A percentile compares a stretch with the other conserved stretches of the same genome.
These are phyloP conservation scores for Aspergillus panamensis DNA, from an alignment of 495 filamentous ascomycete species.

Conservation along the genomic window DNA sequence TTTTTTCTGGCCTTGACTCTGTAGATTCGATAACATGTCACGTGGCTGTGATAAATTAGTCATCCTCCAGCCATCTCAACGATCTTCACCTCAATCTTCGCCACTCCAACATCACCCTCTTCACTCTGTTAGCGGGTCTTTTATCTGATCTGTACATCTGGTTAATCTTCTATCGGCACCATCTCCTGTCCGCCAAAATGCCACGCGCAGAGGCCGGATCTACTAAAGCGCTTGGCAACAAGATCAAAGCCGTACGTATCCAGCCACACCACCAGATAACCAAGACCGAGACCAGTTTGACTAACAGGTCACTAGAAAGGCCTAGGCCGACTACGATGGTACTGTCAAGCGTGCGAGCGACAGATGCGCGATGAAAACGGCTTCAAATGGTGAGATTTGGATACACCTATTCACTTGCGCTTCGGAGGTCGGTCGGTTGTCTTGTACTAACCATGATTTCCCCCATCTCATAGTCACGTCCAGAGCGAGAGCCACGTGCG, in stretches of 20 bases:
- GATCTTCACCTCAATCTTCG: background rate
- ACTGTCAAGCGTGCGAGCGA: slow-evolving; percentile 51
- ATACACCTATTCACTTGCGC: slow-evolving; percentile 19
- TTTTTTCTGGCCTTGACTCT: background rate
- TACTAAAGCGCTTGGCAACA: slow-evolving; percentile 81
- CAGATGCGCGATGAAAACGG: slow-evolving; percentile 53
- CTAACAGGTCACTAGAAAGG: slow-evolving; percentile 58
- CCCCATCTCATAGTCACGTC: slow-evolving; percentile 53
- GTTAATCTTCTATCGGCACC: background rate
- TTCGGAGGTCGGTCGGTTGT: background rate
- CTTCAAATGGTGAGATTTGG: slow-evolving; percentile 44
- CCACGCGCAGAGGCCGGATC: slow-evolving; percentile 86
- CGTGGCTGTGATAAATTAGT: slow-evolving; percentile 2
- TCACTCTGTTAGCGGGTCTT: background rate
- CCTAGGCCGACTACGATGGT: slow-evolving; percentile 81
- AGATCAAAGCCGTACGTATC: slow-evolving; percentile 59
- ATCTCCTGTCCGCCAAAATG: slow-evolving; percentile 55
- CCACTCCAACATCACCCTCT: background rate
- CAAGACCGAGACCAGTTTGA: background rate
- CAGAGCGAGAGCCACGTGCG: slow-evolving; percentile 79
- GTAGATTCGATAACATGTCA: background rate
- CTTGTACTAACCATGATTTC: background rate
- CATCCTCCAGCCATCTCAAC: background rate
- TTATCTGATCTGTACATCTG: background rate
- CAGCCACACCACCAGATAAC: background rate